Percentiles rank a stretch among this genome's conserved stretches.
phyloP scores from a whole-genome alignment of 306 rosid genomes.

The Castanea mollissima region DNA sequence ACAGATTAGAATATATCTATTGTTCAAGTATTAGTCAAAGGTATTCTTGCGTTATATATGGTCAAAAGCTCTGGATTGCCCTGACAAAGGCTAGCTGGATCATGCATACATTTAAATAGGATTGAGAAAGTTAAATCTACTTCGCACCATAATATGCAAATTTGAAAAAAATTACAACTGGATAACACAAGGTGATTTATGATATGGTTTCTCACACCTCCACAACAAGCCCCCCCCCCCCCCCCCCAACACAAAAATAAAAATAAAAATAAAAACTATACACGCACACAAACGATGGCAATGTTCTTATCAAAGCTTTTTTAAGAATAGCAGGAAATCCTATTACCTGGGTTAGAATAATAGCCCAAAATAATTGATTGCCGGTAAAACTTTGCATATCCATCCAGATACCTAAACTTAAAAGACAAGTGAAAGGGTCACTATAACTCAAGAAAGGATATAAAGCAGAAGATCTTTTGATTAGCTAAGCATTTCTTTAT shows the following conservation, averaged over 20 bases:
- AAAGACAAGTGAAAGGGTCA: slow-evolving; percentile 20
- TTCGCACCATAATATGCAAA: neutral
- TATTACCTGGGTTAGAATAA: slow-evolving; percentile 70
- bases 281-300: neutral
- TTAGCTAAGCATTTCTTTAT: neutral
- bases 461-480: neutral
- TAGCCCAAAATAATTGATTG: slow-evolving; percentile 75
- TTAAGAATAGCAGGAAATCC: slow-evolving; percentile 9
- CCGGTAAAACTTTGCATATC: slow-evolving; percentile 67
- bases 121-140: neutral
- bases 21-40: slow-evolving; percentile 4
- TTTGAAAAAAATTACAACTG: neutral
- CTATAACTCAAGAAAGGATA: neutral
- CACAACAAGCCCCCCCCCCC: no score
- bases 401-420: slow-evolving; percentile 68
- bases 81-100: slow-evolving; percentile 3
- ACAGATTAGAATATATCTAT: slow-evolving; percentile 10
- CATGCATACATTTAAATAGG: neutral
- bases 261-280: neutral
- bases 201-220: neutral
- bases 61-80: slow-evolving; percentile 4
- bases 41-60: neutral
- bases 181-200: neutral
- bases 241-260: neutral
- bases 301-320: slow-evolving; percentile 1